phyloP scores from a whole-genome alignment of 345 rosid genomes.

The Geranium rotundifolium region DNA sequence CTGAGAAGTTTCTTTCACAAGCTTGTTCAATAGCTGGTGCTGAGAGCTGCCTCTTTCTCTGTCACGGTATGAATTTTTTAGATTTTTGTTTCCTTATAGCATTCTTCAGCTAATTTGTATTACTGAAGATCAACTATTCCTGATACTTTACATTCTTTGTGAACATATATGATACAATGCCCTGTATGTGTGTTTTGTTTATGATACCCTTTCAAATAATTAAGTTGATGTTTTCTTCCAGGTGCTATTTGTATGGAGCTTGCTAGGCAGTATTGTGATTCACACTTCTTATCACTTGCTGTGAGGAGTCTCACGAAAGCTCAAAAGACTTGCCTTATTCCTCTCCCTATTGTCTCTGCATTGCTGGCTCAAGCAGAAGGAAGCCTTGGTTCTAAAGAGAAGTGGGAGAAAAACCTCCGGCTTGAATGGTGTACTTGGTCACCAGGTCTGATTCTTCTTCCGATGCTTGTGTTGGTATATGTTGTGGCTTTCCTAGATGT shows the following conservation, averaged over 20 bases:
- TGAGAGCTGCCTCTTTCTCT: conserved; percentile 65
- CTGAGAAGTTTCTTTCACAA: conserved; percentile 50
- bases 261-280: conserved; percentile 46
- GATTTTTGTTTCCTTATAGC: background rate
- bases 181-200: too few relatives aligned
- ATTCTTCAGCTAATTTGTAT: background rate
- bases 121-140: too few relatives aligned
- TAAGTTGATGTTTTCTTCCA: conserved; percentile 18
- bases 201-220: background rate
- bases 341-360: conserved; percentile 54
- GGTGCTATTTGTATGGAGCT: conserved; percentile 63
- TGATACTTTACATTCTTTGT: too few relatives aligned
- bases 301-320: conserved; percentile 53
- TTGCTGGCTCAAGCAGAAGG: conserved; percentile 89
- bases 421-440: conserved; percentile 91
- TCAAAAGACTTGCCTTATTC: conserved; percentile 29
- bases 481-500: background rate
- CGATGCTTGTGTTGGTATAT: background rate
- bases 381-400: conserved; percentile 61
- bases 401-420: conserved; percentile 70
- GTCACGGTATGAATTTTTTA: conserved; percentile 46
- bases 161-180: too few relatives aligned
- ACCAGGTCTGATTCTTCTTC: conserved; percentile 47
- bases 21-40: conserved; percentile 44
- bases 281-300: conserved; percentile 46